A percentile compares a stretch with the other conserved stretches of the same genome.
Conservation (phyloP, 1,284 basidiomycete genomes). For the Melampsora americana region DNA sequence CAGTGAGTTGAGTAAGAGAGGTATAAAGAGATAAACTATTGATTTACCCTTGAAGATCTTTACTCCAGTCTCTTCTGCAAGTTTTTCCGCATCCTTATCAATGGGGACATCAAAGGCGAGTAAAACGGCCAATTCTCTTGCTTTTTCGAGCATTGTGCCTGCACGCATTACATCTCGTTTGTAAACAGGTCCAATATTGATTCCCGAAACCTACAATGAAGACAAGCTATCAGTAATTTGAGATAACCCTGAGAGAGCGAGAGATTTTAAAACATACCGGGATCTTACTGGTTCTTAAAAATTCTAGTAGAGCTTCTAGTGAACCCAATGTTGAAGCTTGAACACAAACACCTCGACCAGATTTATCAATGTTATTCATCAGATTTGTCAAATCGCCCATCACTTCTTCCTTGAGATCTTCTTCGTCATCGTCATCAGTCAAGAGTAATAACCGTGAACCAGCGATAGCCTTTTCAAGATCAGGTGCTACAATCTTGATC, state of each 20-base stretch:
- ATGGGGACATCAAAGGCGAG: conserved; percentile 91
- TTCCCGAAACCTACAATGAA: conserved; percentile 66
- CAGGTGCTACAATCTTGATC: conserved; percentile 92
- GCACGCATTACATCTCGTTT: conserved; percentile 92
- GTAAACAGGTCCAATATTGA: conserved; percentile 97
- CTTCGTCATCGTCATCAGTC: conserved; percentile 92
- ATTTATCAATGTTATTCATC: conserved; percentile 87
- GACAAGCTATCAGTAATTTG: not conserved
- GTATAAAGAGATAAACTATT: not conserved
- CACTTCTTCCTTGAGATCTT: conserved; percentile 87
- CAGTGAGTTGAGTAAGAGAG: not conserved
- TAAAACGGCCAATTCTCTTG: conserved; percentile 90
- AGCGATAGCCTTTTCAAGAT: conserved; percentile 98
- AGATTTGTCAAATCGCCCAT: conserved; percentile 93
- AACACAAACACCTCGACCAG: conserved; percentile 92
- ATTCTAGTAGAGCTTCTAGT: conserved; percentile 92
- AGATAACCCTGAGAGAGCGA: no score
- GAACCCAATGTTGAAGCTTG: conserved; percentile 97
- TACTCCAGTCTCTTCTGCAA: conserved; percentile 91
- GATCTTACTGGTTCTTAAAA: conserved; percentile 92
- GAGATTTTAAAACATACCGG: conserved; percentile 58
- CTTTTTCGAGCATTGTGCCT: conserved; percentile 91
- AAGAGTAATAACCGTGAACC: conserved; percentile 89
- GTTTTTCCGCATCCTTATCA: conserved; percentile 83
- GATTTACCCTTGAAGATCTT: conserved; percentile 80